Evolutionary conservation across 2,329 filamentous ascomycete genomes (phyloP), one percentile per base, ranked within the genome.

Genomic region (Nothopassalora personata): DNA sequence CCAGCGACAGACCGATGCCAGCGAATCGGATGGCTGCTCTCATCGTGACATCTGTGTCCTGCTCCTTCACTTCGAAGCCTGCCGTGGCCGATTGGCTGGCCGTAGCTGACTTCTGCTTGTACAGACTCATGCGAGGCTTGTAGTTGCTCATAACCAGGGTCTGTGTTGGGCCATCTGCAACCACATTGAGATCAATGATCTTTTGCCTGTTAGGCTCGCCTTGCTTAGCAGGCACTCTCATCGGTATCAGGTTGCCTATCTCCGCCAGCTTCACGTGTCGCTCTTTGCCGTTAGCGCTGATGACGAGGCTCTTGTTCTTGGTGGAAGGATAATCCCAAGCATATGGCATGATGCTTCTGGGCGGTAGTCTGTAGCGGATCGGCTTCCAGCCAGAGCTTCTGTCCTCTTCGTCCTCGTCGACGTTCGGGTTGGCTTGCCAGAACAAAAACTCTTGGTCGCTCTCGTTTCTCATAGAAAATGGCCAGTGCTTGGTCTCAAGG

Each of bases 261-360:
- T 99, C 94, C 2, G 93, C 90, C 65, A 99, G 82, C 73, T 95
- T 97, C 72, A 99, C 88, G 70, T 97, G 91, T 31, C 94, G 83
- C 71, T 97, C 91, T 70, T 88, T 90, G 61, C 86, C 86, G 68
- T 87, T 86, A 7, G 87, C 88, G 55, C 81, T 86, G 70, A 99
- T 85, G 53, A 97, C 86, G 43, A 99, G 84, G 72, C 97, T 94
- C 69, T 94, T 96, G 76, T 90, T 88, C 76, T 96, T 97, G n/a
- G 91, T 92, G 1, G 94, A 93, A 1, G 94, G 95, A 75, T 96
- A 99, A 72, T 99, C 95, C 94, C 94, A 99, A 1, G 94, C 93
- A 70, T 99, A 99, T 0, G 95, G 94, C 94, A 99, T 99, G 74
- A 99, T 97, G 74, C 93, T 97, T 60, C 94, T 83, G 11, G 93